Evolutionary conservation across 345 rosid genomes (phyloP).

Genomic region (Mallotus nudiflorus): DNA sequence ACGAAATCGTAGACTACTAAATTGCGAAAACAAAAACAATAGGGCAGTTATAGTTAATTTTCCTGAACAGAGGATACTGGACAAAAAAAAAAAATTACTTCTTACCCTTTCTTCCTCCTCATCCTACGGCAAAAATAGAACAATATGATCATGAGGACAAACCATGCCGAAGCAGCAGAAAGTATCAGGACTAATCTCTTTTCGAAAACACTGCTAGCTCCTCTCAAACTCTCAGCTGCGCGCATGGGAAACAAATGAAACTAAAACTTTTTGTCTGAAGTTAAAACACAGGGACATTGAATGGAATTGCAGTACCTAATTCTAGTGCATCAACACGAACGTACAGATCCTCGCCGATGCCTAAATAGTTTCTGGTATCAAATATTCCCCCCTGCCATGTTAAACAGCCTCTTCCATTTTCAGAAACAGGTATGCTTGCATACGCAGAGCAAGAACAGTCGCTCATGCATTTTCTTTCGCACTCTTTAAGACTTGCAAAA

Average conservation of each 20-base stretch:
- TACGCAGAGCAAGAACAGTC: slow-evolving; percentile 15
- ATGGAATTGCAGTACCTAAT: slow-evolving; percentile 8
- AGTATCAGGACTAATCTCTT: neutral
- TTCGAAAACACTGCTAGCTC: neutral
- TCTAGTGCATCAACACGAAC: slow-evolving; percentile 23
- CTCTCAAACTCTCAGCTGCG: slow-evolving; percentile 9
- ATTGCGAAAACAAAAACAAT: no score
- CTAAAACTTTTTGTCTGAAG: no score
- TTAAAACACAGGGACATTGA: neutral
- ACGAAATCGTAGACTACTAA: no score
- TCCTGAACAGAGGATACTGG: neutral
- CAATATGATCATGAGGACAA: no score
- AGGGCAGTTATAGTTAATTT: neutral
- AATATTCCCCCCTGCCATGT: slow-evolving; percentile 25
- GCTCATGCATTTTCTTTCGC: slow-evolving; percentile 5
- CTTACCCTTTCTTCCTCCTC: no score
- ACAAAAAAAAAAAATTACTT: no score
- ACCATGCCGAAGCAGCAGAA: neutral
- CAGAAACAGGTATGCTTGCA: neutral
- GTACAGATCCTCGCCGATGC: slow-evolving; percentile 4
- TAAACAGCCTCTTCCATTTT: slow-evolving; percentile 3
- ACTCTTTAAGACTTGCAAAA: neutral
- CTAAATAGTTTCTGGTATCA: slow-evolving; percentile 1
- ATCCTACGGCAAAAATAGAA: no score
- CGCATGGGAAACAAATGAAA: neutral